Evolutionary conservation across 441 rosid species (phyloP).

Genomic region (Rhodomyrtus psidioides): DNA sequence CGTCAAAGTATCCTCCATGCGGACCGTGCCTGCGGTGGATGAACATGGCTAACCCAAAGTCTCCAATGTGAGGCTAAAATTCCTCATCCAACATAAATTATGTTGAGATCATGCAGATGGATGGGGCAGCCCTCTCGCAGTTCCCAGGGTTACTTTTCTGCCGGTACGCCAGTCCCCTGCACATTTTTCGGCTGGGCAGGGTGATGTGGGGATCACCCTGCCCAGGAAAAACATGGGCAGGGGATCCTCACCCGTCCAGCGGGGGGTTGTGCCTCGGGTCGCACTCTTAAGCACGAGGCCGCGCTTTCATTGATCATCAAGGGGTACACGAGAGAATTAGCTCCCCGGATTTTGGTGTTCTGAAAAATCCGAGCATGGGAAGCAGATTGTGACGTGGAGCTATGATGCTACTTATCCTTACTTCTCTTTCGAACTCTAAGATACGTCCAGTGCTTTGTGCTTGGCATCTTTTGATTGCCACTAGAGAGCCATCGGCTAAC

Average conservation of each 20-base stretch:
- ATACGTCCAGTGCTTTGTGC: constrained; percentile 8
- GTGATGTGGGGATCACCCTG: too few species aligned
- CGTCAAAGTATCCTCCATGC: not conserved
- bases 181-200: too few species aligned
- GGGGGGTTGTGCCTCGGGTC: not conserved
- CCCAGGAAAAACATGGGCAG: too few species aligned
- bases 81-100: not conserved
- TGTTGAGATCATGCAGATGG: not conserved
- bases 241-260: too few species aligned
- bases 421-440: not conserved
- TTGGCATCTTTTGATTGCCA: too few species aligned
- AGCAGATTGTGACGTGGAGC: not conserved
- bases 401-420: not conserved
- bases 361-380: not conserved
- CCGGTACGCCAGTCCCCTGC: not conserved
- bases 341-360: not conserved
- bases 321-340: not conserved
- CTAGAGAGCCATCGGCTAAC: constrained; percentile 40
- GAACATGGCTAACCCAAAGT: not conserved
- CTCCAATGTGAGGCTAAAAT: not conserved
- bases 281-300: not conserved
- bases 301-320: not conserved
- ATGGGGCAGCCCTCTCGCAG: not conserved
- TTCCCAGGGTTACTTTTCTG: not conserved
- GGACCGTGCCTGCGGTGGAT: not conserved